Evolutionary conservation across 2,329 filamentous ascomycete species (phyloP), one percentile per base, ranked within the genome.

Genomic region (Lecanosticta acicola): DNA sequence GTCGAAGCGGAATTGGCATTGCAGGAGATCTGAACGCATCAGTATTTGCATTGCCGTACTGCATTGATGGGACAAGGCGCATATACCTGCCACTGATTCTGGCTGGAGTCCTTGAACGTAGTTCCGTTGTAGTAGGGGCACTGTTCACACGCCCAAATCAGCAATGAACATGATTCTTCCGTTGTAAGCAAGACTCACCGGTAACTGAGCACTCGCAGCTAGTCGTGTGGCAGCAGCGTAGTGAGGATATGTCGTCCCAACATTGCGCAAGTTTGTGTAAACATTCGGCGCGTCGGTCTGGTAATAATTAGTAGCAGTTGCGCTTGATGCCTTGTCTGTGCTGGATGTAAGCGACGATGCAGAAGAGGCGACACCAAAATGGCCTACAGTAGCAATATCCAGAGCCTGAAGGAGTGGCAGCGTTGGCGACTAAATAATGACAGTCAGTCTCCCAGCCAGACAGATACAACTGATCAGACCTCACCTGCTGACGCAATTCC

Each of bases 391-490:
- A 38, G 17, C 35, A 38, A 19, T 9, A 14, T 7, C 35, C 35
- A 19, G 35, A 38, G 9, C 35, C 35, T n/a, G n/a, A n/a, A n/a
- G n/a, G n/a, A 19, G 35, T 13, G 8, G n/a, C 35, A 17, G 5
- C 10, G 19, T 16, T 17, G 11, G 35, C 7, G 35, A 34, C 42
- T n/a, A 32, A n/a, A 24, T 21, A 39, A 29, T 45, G 38, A n/a
- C 38, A 45, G 11, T 36, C 43, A n/a, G n/a, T n/a, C n/a, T n/a
- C n/a, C n/a, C n/a, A n/a, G n/a, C n/a, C n/a, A n/a, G n/a, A n/a
- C n/a, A n/a, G n/a, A n/a, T n/a, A n/a, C n/a, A n/a, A n/a, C n/a
- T n/a, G n/a, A n/a, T n/a, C n/a, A n/a, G n/a, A n/a, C n/a, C n/a
- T n/a, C n/a, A n/a, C n/a, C n/a, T n/a, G n/a, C n/a, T n/a, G n/a